Evolutionary conservation across 768 basidiomycete species (phyloP), one percentile per base, ranked within the genome.

Genomic region (Pleurotus sapidus): DNA sequence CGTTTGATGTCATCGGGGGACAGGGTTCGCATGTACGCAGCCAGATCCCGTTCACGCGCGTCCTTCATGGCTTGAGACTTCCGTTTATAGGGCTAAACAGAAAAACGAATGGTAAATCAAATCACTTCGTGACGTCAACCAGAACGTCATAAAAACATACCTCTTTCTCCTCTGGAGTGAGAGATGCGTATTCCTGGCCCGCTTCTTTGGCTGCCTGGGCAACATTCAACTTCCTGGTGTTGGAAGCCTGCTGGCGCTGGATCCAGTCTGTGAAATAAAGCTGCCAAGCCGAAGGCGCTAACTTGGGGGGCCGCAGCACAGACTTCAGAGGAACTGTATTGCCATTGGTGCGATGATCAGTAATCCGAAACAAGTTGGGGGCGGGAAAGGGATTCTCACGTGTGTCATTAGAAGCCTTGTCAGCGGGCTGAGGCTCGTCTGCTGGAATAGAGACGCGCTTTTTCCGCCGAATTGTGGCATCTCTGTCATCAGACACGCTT

Each of bases 231-330:
- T 96, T 96, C 65, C 91, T 81, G 42, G 82, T 84, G 58, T 86
- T 88, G 20, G 84, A 81, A 58, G 86, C 85, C 72, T 92, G 90
- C 69, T 91, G 89, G 65, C 84, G 82, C 69, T 93, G 89, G 61
- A 97, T 94, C 86, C 91, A 95, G 68, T 96, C 93, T 20, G 93
- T 93, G 69, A 97, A 96, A 73, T 93, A 97, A 45, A 97, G 81
- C 71, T 97, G 95, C 95, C 95, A 97, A 55, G 94, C 92, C 3
- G 93, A 95, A 3, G 91, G 93, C 5, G 95, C 92, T 64, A 94
- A 81, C 75, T 95, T 94, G 48, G 94, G 94, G 17, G 91, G 93
- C 43, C 87, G 86, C 57, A 97, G 77, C 9, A 84, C 72, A 40
- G 94, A 94, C 72, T 89, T 94, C 56, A 83, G 74, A 46, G 83